Conservation (phyloP, 352 stramenopile species). For the Globisporangium paroecandrum region DNA sequence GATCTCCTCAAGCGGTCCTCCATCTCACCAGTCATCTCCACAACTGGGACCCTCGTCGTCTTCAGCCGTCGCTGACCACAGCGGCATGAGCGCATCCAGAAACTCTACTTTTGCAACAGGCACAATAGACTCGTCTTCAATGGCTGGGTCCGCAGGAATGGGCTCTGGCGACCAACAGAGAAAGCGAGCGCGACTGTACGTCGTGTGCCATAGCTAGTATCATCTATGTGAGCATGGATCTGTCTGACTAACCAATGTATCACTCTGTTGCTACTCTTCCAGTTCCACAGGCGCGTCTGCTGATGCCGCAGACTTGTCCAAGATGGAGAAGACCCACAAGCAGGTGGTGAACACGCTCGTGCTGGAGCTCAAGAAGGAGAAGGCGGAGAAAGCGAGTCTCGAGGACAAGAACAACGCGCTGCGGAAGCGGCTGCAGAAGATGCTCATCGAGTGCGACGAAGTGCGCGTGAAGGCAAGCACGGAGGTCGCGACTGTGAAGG, state of each 20-base stretch:
- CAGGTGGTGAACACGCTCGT: constrained; percentile 45
- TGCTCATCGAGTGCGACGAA: constrained; percentile 78
- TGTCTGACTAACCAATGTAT: neutral
- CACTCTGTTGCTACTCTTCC: constrained; percentile 11
- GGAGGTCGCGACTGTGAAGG: constrained; percentile 45
- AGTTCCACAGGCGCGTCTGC: constrained; percentile 21
- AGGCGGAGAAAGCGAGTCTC: constrained; percentile 39
- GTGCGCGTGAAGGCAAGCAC: constrained; percentile 50
- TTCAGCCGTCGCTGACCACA: neutral
- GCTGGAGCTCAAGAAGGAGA: constrained; percentile 58
- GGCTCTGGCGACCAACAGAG: constrained; percentile 22
- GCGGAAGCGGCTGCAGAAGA: constrained; percentile 67
- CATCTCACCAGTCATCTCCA: constrained; percentile 1
- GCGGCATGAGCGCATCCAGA: neutral
- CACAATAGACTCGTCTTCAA: neutral
- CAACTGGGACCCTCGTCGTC: neutral
- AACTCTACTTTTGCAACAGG: neutral
- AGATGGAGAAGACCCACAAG: constrained; percentile 35
- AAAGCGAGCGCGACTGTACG: constrained; percentile 50
- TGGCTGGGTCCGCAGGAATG: neutral
- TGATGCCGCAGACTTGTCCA: constrained; percentile 8
- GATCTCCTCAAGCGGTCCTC: neutral
- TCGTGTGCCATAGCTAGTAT: neutral
- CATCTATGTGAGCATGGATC: neutral
- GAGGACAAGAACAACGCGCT: constrained; percentile 67